Evolutionary conservation across 2,329 filamentous ascomycete genomes (phyloP), one percentile per base, ranked within the genome.

Genomic region (Colletotrichum aenigma): DNA sequence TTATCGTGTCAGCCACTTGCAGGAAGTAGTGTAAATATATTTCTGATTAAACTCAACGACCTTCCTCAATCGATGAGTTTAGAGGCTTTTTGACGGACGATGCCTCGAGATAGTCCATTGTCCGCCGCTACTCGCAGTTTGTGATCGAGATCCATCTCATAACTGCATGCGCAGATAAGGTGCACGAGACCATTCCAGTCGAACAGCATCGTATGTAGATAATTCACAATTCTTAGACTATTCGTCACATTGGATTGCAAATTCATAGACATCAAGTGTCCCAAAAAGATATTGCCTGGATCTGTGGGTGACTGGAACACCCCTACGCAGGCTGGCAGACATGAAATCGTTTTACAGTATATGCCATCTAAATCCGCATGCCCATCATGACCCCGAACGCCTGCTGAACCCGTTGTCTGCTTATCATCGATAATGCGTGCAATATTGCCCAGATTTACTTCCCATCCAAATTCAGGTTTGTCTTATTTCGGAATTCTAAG

Each of bases 401-500:
- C 43, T 48, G 43, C 43, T 48, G 10, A 48, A n/a, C 43, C 9
- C 38, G 18, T 48, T 48, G 38, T n/a, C 18, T 8, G 38, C 38
- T 48, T n/a, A n/a, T 48, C 9, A 48, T 48, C 38, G 18, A n/a
- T 18, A 9, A 48, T 48, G 18, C 38, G 18, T 12, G n/a, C n/a
- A n/a, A 48, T 6, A 48, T n/a, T 8, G 18, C 16, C 18, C 38
- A 48, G 18, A 8, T n/a, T 18, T n/a, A n/a, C 8, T n/a, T 4
- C n/a, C n/a, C 3, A 12, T 18, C 38, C 38, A 48, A n/a, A 48
- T 4, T 43, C 18, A n/a, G n/a, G 9, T 48, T 48, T 12, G 9
- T 18, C 18, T 9, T 48, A 65, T 18, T 70, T 70, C 2, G 74
- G 71, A 7, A 69, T 78, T 61, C 76, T 80, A 28, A 87, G 81